A percentile compares a stretch with the other conserved stretches of the same genome.
Evolutionary conservation across 2,329 filamentous ascomycete species (phyloP).

Genomic region (Aspergillus sclerotialis): DNA sequence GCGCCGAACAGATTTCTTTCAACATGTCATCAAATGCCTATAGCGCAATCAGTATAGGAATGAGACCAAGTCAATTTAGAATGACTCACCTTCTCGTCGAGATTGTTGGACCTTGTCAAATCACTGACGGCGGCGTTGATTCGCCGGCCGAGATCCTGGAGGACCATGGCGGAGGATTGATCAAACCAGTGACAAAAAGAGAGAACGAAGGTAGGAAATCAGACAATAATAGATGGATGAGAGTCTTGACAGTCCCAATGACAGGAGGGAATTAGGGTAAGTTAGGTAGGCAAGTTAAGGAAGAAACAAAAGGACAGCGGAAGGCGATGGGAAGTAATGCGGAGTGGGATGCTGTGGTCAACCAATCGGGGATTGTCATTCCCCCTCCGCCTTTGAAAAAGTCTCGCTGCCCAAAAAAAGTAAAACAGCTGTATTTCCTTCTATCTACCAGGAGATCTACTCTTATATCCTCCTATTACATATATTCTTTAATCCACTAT

Average conservation of each 20-base stretch:
- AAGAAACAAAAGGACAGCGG: slow-evolving; percentile 16
- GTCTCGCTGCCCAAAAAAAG: slow-evolving; percentile 19
- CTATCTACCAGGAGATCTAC: slow-evolving; percentile 6
- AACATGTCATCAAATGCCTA: slow-evolving; percentile 96
- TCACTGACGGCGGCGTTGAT: slow-evolving; percentile 96
- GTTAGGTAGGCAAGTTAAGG: slow-evolving; percentile 1
- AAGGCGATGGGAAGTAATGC: slow-evolving; percentile 14
- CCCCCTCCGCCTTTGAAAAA: slow-evolving; percentile 25
- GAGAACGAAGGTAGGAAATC: slow-evolving; percentile 6
- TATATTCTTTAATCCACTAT: slow-evolving; percentile 19
- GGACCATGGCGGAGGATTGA: slow-evolving; percentile 63
- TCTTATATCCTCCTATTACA: slow-evolving; percentile 11
- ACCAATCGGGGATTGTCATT: slow-evolving; percentile 25
- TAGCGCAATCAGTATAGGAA: slow-evolving; percentile 6
- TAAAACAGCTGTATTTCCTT: slow-evolving; percentile 1
- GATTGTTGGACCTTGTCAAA: slow-evolving; percentile 81
- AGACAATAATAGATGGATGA: background rate
- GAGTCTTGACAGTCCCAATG: background rate
- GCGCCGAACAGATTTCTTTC: slow-evolving; percentile 93
- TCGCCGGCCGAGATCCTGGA: slow-evolving; percentile 96
- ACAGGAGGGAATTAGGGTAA: background rate
- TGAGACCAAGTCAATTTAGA: slow-evolving; percentile 4
- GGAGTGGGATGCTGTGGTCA: too few relatives aligned
- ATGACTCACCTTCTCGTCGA: slow-evolving; percentile 78
- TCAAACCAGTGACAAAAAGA: slow-evolving; percentile 1